Conservation (phyloP, 1,284 basidiomycete genomes). For the Trametes pubescens region DNA sequence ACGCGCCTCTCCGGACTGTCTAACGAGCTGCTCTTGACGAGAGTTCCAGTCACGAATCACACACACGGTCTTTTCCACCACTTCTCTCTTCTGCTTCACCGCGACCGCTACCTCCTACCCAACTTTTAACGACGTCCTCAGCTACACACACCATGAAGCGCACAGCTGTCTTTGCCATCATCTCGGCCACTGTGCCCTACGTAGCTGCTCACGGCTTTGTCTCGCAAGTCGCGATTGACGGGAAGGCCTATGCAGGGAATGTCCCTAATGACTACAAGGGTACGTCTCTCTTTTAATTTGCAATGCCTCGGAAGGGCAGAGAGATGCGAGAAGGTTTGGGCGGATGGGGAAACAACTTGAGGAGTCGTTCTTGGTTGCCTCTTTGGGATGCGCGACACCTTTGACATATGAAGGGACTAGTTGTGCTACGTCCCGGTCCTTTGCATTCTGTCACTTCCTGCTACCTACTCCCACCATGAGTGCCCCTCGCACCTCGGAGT, state of each 20-base stretch:
- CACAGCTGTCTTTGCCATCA: constrained; percentile 28
- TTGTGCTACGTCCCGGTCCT: not conserved
- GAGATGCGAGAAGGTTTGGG: not conserved
- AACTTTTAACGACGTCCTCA: not conserved
- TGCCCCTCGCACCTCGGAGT: no score
- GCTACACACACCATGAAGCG: constrained; percentile 28
- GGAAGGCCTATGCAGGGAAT: constrained; percentile 33
- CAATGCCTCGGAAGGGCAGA: not conserved
- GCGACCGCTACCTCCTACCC: not conserved
- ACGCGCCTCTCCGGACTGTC: constrained; percentile 17
- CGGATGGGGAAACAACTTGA: not conserved
- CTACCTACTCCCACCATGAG: not conserved
- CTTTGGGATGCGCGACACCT: not conserved
- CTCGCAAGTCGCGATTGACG: constrained; percentile 34
- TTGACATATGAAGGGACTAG: not conserved
- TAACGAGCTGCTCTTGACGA: constrained; percentile 33
- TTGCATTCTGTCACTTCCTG: not conserved
- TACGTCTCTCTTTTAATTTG: constrained; percentile 10
- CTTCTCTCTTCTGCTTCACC: not conserved
- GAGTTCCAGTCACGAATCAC: constrained; percentile 23
- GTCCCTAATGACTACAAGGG: constrained; percentile 43
- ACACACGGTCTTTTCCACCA: constrained; percentile 16
- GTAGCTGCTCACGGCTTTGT: constrained; percentile 36
- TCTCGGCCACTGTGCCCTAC: constrained; percentile 24
- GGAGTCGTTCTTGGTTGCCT: not conserved